Base-by-base conservation (phyloP, 768 basidiomycete genomes). In the Tricholoma furcatifolium region DNA sequence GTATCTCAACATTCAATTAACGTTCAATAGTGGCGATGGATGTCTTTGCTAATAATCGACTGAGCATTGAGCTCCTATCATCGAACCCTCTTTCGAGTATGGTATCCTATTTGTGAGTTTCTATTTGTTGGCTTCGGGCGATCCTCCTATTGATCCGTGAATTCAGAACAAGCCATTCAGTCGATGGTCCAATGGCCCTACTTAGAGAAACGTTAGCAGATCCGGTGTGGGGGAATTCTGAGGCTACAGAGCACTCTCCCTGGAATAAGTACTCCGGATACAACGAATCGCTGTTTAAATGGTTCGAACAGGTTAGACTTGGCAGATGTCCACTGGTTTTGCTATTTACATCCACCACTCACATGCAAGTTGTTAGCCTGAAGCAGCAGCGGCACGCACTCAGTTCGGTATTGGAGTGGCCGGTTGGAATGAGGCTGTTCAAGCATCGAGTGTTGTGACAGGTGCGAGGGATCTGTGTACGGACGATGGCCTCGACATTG, bases 191-290 rank as follows among this genome's bases (percentile, higher is more conserved):
- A 38, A 21, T 34, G 23, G 17, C 21, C 4, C 9, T 36, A 15
- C 63, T 77, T 3, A 60, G 69, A 15, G 73, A 74, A 12, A 67
- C 61, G 4, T 59, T 77, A 14, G 63, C 62, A 4, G 70, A 75
- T 50, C 62, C 70, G 0, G 64, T 66, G 20, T 66, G 67, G 64
- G 66, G 64, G 14, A 48, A 50, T 39, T 70, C 68, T 1, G 43
- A 60, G 23, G 43, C 57, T 2, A 56, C 64, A 3, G 39, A 55
- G 11, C 46, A 50, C 15, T 41, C 63, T 6, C 40, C 63, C 3
- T 63, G 59, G 40, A 60, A 62, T 38, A 57, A 40, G 41, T 55
- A 7, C 20, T 51, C 40, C 18, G 55, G 49, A 14, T 47, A 42
- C 10, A 34, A 51, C 27, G 34, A 36, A 21, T 23, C 47, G 8